phyloP scores from a whole-genome alignment of 257 asterid genomes.

The Lithospermum erythrorhizon region DNA sequence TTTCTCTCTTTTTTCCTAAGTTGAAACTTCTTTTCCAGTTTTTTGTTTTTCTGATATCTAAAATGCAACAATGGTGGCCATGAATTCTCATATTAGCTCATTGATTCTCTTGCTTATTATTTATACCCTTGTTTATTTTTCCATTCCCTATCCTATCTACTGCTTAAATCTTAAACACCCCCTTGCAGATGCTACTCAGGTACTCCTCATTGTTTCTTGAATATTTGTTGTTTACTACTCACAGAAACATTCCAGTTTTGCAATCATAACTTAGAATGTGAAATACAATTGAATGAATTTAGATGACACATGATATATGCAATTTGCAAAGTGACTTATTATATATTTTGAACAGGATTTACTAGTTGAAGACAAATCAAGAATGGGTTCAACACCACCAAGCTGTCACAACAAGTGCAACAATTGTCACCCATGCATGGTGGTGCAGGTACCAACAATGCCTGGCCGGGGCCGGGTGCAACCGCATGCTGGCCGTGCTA shows the following conservation, averaged over 20 bases:
- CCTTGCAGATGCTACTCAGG: constrained; percentile 16
- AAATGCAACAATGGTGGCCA: constrained; percentile 45
- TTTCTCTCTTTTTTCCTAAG: background rate
- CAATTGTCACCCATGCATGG: constrained; percentile 96
- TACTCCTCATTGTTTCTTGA: background rate
- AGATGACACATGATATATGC: no score
- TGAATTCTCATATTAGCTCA: constrained; percentile 25
- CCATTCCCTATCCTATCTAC: constrained; percentile 25
- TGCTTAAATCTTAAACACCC: constrained; percentile 21
- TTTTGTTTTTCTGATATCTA: constrained; percentile 8
- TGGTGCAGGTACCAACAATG: constrained; percentile 69
- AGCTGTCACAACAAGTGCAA: constrained; percentile 90
- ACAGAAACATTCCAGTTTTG: no score
- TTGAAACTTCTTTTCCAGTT: background rate
- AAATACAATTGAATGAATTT: no score
- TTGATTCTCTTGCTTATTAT: constrained; percentile 12
- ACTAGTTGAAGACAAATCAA: constrained; percentile 57
- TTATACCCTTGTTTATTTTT: constrained; percentile 12
- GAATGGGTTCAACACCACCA: constrained; percentile 91
- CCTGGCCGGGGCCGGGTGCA: constrained; percentile 38
- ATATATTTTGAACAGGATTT: constrained; percentile 27
- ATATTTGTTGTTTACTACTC: no score
- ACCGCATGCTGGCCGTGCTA: constrained; percentile 8
- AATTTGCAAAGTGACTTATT: no score
- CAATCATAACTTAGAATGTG: no score